Conservation (phyloP, 2,329 filamentous ascomycete genomes). For the Aspergillus sp. region DNA sequence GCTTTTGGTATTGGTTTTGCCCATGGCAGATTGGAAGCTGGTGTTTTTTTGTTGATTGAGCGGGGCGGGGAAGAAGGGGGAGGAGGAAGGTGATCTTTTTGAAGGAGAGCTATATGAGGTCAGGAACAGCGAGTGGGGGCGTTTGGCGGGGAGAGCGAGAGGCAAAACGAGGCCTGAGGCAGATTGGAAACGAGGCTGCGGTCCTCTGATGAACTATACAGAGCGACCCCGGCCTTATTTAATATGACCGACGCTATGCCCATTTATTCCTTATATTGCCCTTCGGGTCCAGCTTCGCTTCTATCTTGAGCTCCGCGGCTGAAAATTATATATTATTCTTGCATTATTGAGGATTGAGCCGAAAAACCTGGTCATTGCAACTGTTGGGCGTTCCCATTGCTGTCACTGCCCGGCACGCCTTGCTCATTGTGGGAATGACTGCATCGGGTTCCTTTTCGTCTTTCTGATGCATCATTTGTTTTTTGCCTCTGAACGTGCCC, state of each 20-base stretch:
- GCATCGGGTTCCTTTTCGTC: background rate
- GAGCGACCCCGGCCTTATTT: background rate
- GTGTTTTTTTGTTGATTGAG: background rate
- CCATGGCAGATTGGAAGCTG: slow-evolving; percentile 29
- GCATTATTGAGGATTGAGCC: background rate
- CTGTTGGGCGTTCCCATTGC: background rate
- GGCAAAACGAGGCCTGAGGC: background rate
- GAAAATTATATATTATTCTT: background rate
- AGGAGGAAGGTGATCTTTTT: no score
- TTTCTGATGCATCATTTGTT: background rate
- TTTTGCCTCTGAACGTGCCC: background rate
- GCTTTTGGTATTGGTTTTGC: slow-evolving; percentile 43
- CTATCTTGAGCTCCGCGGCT: background rate
- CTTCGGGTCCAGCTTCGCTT: background rate
- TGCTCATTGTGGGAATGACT: slow-evolving; percentile 7
- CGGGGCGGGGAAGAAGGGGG: background rate
- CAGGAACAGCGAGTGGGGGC: background rate
- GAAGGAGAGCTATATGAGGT: background rate
- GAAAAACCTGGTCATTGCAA: background rate
- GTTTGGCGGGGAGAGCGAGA: background rate
- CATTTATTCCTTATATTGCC: background rate
- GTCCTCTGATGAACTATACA: background rate
- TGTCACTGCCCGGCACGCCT: background rate
- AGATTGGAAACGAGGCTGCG: background rate
- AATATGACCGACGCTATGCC: background rate